These are phyloP conservation scores for Gastrodia elata DNA, from an alignment of 106 monocot species.

Conservation along the genomic window DNA sequence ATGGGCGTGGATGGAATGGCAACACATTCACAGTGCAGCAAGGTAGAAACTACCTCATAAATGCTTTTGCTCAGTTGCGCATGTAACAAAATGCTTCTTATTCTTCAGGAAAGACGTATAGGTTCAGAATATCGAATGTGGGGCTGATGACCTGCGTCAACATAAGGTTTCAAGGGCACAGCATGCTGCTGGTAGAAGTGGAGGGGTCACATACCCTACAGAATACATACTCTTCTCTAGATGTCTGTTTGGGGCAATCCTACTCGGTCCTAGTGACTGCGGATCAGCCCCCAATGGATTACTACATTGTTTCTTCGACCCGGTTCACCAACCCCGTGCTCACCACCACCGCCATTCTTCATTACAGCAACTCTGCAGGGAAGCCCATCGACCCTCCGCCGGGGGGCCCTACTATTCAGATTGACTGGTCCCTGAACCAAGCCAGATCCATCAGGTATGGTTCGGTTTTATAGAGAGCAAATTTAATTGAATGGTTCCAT, in stretches of 20 bases:
- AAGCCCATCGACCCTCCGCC: conserved; percentile 9
- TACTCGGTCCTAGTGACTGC: conserved; percentile 30
- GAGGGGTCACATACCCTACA: conserved; percentile 34
- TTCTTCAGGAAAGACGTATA: conserved; percentile 27
- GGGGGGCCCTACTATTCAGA: conserved; percentile 22
- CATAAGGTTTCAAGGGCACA: conserved; percentile 29
- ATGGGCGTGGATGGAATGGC: conserved; percentile 32
- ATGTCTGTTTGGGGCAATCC: conserved; percentile 21
- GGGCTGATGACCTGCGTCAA: conserved; percentile 23
- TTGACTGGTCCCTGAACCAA: conserved; percentile 30
- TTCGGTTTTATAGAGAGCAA: no score
- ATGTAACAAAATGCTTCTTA: neutral
- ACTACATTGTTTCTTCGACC: conserved; percentile 24
- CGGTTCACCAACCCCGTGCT: conserved; percentile 19
- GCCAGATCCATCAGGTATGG: conserved; percentile 31
- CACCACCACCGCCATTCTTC: conserved; percentile 21
- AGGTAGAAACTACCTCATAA: conserved; percentile 23
- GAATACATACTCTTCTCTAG: conserved; percentile 19
- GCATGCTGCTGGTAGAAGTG: conserved; percentile 27
- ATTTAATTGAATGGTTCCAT: no score
- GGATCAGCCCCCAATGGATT: conserved; percentile 21
- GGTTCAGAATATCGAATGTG: conserved; percentile 31
- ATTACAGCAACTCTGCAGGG: conserved; percentile 23
- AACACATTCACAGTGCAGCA: conserved; percentile 45
- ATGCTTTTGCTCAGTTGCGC: neutral